Conservation (phyloP, 768 basidiomycete genomes). For the Coprinopsis sp. region DNA sequence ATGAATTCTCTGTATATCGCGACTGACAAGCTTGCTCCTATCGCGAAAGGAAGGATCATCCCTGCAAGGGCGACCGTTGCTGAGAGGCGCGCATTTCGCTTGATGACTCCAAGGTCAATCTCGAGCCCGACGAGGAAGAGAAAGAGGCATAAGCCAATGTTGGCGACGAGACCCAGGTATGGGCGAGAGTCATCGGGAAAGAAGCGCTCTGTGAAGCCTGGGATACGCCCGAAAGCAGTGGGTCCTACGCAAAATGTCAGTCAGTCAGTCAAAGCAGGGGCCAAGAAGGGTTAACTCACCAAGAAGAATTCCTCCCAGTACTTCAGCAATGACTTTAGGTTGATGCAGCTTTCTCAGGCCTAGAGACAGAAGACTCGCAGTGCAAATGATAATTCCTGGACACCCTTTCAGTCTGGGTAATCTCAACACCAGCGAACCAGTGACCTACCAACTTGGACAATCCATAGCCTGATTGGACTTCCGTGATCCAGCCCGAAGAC, state of each 20-base stretch:
- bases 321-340: slow-evolving; percentile 80
- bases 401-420: background rate
- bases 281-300: slow-evolving; percentile 32
- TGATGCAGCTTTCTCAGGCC: slow-evolving; percentile 71
- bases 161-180: slow-evolving; percentile 82
- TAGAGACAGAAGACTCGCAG: slow-evolving; percentile 72
- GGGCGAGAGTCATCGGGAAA: slow-evolving; percentile 71
- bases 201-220: slow-evolving; percentile 80
- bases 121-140: slow-evolving; percentile 92
- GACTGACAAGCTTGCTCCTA: slow-evolving; percentile 63
- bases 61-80: slow-evolving; percentile 73
- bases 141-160: slow-evolving; percentile 84
- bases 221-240: slow-evolving; percentile 71
- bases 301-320: slow-evolving; percentile 87
- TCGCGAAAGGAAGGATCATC: slow-evolving; percentile 81
- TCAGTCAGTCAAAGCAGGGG: background rate
- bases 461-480: slow-evolving; percentile 76
- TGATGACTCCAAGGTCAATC: slow-evolving; percentile 78
- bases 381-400: slow-evolving; percentile 76
- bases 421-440: slow-evolving; percentile 9
- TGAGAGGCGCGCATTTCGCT: slow-evolving; percentile 67
- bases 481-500: slow-evolving; percentile 40
- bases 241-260: slow-evolving; percentile 31
- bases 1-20: slow-evolving; percentile 77
- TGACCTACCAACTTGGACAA: slow-evolving; percentile 68